Conservation (phyloP, 164 flowering plant genomes). For the Euptelea pleiosperma region DNA sequence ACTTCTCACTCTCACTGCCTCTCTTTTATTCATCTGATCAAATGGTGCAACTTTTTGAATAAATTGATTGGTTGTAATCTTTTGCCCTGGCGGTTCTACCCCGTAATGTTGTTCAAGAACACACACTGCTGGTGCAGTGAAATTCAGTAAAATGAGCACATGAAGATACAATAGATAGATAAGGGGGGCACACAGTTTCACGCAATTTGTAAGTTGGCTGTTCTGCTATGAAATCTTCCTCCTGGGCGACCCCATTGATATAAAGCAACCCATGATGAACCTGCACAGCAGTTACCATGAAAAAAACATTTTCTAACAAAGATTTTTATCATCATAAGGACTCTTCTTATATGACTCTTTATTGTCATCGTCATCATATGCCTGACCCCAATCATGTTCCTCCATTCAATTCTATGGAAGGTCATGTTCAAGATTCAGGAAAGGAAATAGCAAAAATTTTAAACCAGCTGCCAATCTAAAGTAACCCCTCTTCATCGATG, state of each 20-base stretch:
- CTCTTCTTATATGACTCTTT: no score
- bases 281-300: slow-evolving; percentile 21
- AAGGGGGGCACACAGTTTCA: slow-evolving; percentile 30
- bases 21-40: slow-evolving; percentile 6
- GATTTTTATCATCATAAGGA: no score
- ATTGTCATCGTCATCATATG: no score
- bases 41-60: neutral
- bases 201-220: slow-evolving; percentile 25
- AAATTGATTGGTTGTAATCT: slow-evolving; percentile 10
- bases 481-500: no score
- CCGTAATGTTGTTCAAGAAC: slow-evolving; percentile 41
- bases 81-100: slow-evolving; percentile 23
- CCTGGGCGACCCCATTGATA: slow-evolving; percentile 37
- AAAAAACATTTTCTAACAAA: no score
- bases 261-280: slow-evolving; percentile 36
- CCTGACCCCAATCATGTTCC: no score
- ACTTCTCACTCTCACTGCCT: neutral
- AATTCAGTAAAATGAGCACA: neutral
- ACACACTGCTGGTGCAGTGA: slow-evolving; percentile 21
- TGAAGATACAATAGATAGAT: slow-evolving; percentile 3
- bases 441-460: no score
- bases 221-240: slow-evolving; percentile 42
- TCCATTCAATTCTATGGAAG: no score
- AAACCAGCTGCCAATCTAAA: no score
- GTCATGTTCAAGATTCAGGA: no score